Evolutionary conservation across 495 filamentous ascomycete genomes (phyloP).

Genomic region (Lasiosphaeria ovina): DNA sequence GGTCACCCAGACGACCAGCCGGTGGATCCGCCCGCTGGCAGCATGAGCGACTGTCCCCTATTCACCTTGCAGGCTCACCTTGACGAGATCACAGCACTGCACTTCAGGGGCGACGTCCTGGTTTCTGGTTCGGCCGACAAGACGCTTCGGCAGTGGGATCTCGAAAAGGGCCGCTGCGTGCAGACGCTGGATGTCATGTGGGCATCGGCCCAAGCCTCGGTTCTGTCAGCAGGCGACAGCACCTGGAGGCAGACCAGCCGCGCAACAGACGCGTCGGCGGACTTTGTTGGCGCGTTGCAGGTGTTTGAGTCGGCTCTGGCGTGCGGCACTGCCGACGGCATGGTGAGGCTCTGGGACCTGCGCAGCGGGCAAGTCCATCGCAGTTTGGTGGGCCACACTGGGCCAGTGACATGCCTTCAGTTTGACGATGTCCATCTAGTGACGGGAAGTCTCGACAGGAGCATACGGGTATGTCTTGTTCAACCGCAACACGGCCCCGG

Average conservation of each 20-base stretch:
- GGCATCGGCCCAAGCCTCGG: conserved; percentile 89
- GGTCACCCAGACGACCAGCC: conserved; percentile 59
- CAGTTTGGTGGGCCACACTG: conserved; percentile 94
- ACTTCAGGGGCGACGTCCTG: conserved; percentile 83
- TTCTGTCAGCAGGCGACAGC: conserved; percentile 54
- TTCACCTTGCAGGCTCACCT: conserved; percentile 88
- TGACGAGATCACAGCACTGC: conserved; percentile 89
- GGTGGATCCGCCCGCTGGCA: conserved; percentile 62
- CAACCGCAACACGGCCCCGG: background rate
- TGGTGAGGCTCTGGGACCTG: conserved; percentile 97
- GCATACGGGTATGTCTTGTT: conserved; percentile 73
- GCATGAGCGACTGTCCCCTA: conserved; percentile 81
- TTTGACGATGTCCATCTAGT: conserved; percentile 96
- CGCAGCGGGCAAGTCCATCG: conserved; percentile 93
- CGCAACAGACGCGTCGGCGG: conserved; percentile 61
- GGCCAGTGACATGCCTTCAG: conserved; percentile 90
- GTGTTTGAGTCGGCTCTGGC: conserved; percentile 96
- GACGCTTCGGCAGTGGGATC: conserved; percentile 95
- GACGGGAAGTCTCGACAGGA: conserved; percentile 89
- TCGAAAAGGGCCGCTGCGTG: conserved; percentile 91
- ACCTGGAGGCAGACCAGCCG: conserved; percentile 57
- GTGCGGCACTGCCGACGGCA: conserved; percentile 97
- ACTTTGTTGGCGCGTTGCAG: conserved; percentile 93
- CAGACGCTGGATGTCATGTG: conserved; percentile 99
- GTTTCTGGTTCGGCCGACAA: conserved; percentile 97